Conservation (phyloP, 1,284 basidiomycete species). For the Violaceomyces palustris region DNA sequence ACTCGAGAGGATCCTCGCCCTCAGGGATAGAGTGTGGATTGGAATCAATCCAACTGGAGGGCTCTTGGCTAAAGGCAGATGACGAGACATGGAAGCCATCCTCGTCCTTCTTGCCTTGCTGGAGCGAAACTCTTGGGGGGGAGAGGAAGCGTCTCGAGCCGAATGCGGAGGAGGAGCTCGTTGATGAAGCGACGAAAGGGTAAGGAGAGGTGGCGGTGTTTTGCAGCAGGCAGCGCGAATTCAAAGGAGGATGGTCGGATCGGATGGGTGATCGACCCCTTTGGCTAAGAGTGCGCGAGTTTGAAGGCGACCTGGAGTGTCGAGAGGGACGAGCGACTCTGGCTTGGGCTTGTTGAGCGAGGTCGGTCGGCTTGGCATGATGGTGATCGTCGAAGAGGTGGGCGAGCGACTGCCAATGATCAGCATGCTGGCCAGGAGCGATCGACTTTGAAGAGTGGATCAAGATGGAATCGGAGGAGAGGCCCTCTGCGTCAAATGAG, state of each 20-base stretch:
- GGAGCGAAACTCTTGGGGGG: no score
- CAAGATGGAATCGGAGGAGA: slow-evolving; percentile 28
- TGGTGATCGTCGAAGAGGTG: slow-evolving; percentile 25
- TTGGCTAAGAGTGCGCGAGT: no score
- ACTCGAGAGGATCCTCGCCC: slow-evolving; percentile 37
- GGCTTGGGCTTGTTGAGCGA: not conserved
- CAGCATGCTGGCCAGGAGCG: slow-evolving; percentile 23
- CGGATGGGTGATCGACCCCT: no score
- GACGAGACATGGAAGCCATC: not conserved
- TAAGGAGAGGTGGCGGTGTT: no score
- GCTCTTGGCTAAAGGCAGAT: slow-evolving; percentile 28
- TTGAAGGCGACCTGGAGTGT: no score
- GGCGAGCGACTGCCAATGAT: slow-evolving; percentile 41
- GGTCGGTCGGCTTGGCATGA: not conserved
- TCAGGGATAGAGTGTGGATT: slow-evolving; percentile 36
- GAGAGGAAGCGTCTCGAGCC: no score
- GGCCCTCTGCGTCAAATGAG: slow-evolving; percentile 35
- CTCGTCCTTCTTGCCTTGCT: not conserved
- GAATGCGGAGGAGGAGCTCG: no score
- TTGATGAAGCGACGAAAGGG: no score
- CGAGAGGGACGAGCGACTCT: no score
- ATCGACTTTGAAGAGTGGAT: slow-evolving; percentile 13
- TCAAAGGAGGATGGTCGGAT: no score
- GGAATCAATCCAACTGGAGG: slow-evolving; percentile 19
- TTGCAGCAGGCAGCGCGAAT: no score